Percentiles rank a stretch among this genome's conserved stretches.
Conservation (phyloP, 139 green algal genomes). For the Deuterostichococcus epilithicus region DNA sequence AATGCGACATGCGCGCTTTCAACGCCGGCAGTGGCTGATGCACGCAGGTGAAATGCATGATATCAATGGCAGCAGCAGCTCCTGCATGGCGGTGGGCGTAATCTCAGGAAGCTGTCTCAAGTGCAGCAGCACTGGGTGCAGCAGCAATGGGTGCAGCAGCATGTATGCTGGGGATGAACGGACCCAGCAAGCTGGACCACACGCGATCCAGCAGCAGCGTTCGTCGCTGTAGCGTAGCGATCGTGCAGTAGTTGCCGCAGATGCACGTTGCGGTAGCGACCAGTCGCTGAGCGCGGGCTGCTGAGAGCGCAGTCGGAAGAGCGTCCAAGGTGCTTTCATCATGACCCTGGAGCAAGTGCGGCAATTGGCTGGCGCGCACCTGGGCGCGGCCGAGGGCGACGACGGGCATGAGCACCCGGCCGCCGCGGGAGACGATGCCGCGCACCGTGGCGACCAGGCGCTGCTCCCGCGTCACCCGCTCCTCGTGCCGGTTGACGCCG, state of each 20-base stretch:
- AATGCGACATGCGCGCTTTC: no score
- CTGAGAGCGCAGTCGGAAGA: not conserved
- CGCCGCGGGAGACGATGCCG: constrained; percentile 67
- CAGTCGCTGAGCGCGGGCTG: no score
- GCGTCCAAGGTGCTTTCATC: not conserved
- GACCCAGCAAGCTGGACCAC: no score
- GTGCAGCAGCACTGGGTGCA: no score
- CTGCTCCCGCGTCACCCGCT: constrained; percentile 77
- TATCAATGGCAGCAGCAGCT: not conserved
- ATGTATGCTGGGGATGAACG: no score
- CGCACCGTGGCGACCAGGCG: constrained; percentile 74
- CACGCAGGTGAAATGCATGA: not conserved
- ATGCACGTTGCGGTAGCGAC: no score
- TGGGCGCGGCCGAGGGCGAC: constrained; percentile 93
- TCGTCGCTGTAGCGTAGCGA: no score
- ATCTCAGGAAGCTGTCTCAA: no score
- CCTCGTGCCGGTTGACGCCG: constrained; percentile 83
- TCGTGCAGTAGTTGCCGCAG: no score
- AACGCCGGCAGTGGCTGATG: not conserved
- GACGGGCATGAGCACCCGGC: constrained; percentile 89
- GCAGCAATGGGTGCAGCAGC: not conserved
- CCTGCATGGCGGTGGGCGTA: not conserved
- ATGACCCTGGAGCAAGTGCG: no score
- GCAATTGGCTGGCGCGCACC: constrained; percentile 29
- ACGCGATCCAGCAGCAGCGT: no score